Percentiles rank a stretch among this genome's conserved stretches.
Evolutionary conservation across 139 green algal species (phyloP).

Genomic region (Chlamydomonas schloesseri): DNA sequence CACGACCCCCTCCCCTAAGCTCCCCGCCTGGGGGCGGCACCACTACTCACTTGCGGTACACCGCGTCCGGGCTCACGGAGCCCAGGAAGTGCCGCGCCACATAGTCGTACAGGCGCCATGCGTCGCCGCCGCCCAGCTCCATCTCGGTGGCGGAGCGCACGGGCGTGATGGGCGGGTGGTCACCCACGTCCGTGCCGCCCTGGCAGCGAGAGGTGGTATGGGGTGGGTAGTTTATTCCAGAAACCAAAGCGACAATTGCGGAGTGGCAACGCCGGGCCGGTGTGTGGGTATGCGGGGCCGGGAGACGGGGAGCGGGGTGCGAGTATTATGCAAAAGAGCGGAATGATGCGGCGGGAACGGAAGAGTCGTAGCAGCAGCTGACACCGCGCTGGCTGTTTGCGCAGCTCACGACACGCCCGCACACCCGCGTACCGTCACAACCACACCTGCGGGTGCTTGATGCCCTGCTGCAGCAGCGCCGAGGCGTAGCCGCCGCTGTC

Average conservation of each 20-base stretch:
- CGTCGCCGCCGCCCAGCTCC: conserved; percentile 83
- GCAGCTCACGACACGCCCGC: not conserved
- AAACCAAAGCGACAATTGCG: no score
- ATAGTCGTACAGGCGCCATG: conserved; percentile 93
- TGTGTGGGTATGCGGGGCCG: no score
- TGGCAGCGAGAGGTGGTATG: no score
- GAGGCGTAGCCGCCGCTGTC: conserved; percentile 77
- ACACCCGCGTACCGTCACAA: no score
- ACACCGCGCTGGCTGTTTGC: no score
- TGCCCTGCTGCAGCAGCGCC: conserved; percentile 66
- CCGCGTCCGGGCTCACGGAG: conserved; percentile 69
- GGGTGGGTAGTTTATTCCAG: no score
- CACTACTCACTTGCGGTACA: conserved; percentile 34
- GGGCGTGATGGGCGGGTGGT: conserved; percentile 95
- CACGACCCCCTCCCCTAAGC: no score
- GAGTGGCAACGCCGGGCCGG: not conserved
- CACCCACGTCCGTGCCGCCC: conserved; percentile 80
- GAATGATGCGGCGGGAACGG: no score
- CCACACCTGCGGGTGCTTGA: conserved; percentile 67
- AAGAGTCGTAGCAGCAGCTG: no score
- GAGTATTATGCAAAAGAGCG: no score
- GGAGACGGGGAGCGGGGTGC: no score
- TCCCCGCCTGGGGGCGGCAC: no score
- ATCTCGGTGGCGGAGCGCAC: conserved; percentile 74
- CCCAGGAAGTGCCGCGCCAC: conserved; percentile 88